These are phyloP conservation scores for Zymoseptoria ardabiliae DNA, from an alignment of 2,329 filamentous ascomycete genomes.

Conservation along the genomic window DNA sequence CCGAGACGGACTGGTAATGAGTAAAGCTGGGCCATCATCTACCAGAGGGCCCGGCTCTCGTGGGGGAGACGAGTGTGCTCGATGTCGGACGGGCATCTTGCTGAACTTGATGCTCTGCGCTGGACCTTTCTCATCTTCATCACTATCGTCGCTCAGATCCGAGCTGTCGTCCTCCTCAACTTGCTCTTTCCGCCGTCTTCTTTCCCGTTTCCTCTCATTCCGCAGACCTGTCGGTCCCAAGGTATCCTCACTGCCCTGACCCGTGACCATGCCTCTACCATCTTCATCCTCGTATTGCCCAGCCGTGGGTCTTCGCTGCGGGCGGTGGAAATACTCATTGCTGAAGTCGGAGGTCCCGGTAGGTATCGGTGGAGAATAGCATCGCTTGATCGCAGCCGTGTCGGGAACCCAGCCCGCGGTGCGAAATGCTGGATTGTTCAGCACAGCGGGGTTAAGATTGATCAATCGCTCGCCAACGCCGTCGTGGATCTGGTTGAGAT, in stretches of 20 bases:
- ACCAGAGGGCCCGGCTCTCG: conserved; percentile 7
- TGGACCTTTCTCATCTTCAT: conserved; percentile 61
- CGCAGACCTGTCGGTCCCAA: conserved; percentile 52
- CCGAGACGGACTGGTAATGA: conserved; percentile 42
- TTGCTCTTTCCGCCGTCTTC: conserved; percentile 63
- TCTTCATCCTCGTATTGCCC: conserved; percentile 41
- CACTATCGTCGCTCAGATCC: conserved; percentile 76
- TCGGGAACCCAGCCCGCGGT: conserved; percentile 73
- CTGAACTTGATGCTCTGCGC: conserved; percentile 90
- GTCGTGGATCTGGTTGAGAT: conserved; percentile 72
- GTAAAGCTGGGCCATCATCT: conserved; percentile 20
- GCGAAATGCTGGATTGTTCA: conserved; percentile 76
- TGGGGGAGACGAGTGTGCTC: conserved; percentile 76
- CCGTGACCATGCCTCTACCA: conserved; percentile 66
- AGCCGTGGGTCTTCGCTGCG: conserved; percentile 17
- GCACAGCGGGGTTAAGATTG: conserved; percentile 68
- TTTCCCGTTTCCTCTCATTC: conserved; percentile 46
- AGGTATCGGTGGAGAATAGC: conserved; percentile 78
- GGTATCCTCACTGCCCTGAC: conserved; percentile 57
- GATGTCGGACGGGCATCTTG: conserved; percentile 83
- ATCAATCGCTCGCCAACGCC: conserved; percentile 79
- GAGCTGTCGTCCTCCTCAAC: conserved; percentile 81
- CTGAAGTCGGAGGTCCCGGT: conserved; percentile 52
- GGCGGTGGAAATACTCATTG: conserved; percentile 69
- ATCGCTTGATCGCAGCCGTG: conserved; percentile 68